Conservation (phyloP, 2,329 filamentous ascomycete genomes). For the Chrysoporthe cubensis region DNA sequence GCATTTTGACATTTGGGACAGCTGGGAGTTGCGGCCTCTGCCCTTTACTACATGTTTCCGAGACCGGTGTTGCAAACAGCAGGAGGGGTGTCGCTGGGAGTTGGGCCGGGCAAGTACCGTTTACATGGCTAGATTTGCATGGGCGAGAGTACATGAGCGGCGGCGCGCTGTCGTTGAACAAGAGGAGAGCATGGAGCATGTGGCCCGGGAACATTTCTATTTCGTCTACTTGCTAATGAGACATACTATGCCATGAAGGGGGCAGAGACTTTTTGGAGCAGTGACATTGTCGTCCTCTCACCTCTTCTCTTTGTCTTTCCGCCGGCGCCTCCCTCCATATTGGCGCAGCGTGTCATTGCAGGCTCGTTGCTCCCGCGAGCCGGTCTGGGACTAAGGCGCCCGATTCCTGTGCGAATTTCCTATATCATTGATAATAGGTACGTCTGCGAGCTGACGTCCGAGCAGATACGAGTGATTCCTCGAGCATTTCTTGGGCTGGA, state of each 20-base stretch:
- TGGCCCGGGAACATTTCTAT: slow-evolving; percentile 4
- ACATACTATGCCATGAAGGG: slow-evolving; percentile 1
- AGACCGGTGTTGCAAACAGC: not conserved
- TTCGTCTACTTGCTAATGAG: slow-evolving; percentile 15
- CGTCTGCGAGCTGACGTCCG: no score
- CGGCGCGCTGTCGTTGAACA: not conserved
- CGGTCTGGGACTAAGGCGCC: no score
- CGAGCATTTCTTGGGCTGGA: no score
- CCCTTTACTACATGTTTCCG: no score
- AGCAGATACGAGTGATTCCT: no score
- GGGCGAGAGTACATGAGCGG: not conserved
- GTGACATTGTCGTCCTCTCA: not conserved
- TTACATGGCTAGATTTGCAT: not conserved
- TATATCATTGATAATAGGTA: no score
- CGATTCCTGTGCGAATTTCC: no score
- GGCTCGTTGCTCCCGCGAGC: not conserved
- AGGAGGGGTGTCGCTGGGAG: not conserved
- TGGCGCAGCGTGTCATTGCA: not conserved
- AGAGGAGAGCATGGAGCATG: slow-evolving; percentile 8
- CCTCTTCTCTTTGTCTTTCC: not conserved
- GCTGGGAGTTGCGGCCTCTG: slow-evolving; percentile 25
- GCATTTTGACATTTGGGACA: slow-evolving; percentile 15
- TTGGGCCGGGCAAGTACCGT: not conserved
- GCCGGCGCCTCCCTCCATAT: not conserved
- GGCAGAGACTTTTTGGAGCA: not conserved